Evolutionary conservation across 345 rosid genomes (phyloP).

Genomic region (Cardamine resedifolia): DNA sequence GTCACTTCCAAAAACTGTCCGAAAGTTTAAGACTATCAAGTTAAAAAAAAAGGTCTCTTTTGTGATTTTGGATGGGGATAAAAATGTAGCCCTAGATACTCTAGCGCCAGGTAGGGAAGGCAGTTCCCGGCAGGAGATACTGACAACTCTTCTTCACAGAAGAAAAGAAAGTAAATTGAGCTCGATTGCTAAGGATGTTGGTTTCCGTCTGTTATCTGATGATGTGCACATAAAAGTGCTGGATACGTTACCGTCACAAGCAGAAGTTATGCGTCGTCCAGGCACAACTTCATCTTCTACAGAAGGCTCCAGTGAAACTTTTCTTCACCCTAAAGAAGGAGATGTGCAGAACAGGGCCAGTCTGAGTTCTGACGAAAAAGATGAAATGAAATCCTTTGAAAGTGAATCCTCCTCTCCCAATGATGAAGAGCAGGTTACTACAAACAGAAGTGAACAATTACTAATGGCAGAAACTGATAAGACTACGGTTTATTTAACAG

Average conservation of each 20-base stretch:
- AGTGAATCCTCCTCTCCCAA: slow-evolving; percentile 37
- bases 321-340: slow-evolving; percentile 37
- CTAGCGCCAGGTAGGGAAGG: slow-evolving; percentile 56
- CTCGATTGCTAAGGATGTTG: slow-evolving; percentile 77
- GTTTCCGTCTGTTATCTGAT: slow-evolving; percentile 80
- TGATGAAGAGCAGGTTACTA: slow-evolving; percentile 39
- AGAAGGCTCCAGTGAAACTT: slow-evolving; percentile 38
- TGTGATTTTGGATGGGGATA: slow-evolving; percentile 66
- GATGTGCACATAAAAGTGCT: slow-evolving; percentile 57
- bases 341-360: slow-evolving; percentile 30
- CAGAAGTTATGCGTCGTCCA: slow-evolving; percentile 45
- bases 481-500: slow-evolving; percentile 30
- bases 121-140: slow-evolving; percentile 69
- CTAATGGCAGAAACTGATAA: slow-evolving; percentile 40
- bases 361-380: slow-evolving; percentile 33
- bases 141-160: slow-evolving; percentile 61
- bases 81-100: slow-evolving; percentile 51
- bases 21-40: slow-evolving; percentile 45
- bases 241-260: slow-evolving; percentile 41
- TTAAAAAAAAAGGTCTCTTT: slow-evolving; percentile 68
- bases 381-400: slow-evolving; percentile 34
- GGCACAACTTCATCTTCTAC: slow-evolving; percentile 37
- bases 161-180: slow-evolving; percentile 62
- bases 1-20: slow-evolving; percentile 52
- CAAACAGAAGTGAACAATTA: slow-evolving; percentile 33